A percentile compares a stretch with the other conserved stretches of the same genome.
These are phyloP conservation scores for Colletotrichum liaoningense DNA, from an alignment of 2,329 filamentous ascomycete species.

Conservation along the genomic window DNA sequence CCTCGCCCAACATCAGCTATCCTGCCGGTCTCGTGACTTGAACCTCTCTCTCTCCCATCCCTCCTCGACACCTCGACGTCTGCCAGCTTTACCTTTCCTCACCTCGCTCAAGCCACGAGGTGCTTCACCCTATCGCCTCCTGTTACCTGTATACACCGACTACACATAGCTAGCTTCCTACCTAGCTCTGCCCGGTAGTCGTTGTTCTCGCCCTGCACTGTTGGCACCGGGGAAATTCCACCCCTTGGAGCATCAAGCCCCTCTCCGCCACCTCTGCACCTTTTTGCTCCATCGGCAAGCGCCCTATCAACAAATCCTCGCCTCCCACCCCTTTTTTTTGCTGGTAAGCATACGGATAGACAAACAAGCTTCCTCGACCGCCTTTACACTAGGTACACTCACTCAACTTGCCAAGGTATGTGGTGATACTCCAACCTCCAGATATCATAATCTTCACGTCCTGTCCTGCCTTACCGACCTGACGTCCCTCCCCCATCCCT, in stretches of 20 bases:
- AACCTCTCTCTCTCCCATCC: neutral
- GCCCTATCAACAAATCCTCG: conserved; percentile 1
- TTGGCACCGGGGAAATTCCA: neutral
- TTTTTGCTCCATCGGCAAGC: neutral
- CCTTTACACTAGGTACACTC: neutral
- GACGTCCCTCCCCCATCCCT: neutral
- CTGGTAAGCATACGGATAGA: neutral
- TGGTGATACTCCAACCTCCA: neutral
- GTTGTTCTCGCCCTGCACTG: neutral
- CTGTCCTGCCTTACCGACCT: too few relatives aligned
- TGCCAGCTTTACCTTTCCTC: neutral
- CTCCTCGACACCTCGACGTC: neutral
- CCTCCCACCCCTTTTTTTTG: conserved; percentile 10
- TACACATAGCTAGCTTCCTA: conserved; percentile 2
- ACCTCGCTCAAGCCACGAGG: conserved; percentile 5
- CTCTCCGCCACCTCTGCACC: conserved; percentile 15
- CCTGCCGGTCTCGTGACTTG: conserved; percentile 30
- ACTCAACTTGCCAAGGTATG: neutral
- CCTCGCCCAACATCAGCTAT: neutral
- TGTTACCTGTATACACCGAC: neutral
- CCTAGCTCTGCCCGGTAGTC: conserved; percentile 21
- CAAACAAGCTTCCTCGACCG: neutral
- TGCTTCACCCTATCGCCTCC: conserved; percentile 12
- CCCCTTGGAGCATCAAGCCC: conserved; percentile 16
- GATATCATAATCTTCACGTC: neutral